A percentile compares a stretch with the other conserved stretches of the same genome.
phyloP scores from a whole-genome alignment of 2,329 filamentous ascomycete genomes.

The Orbilia ellipsospora region DNA sequence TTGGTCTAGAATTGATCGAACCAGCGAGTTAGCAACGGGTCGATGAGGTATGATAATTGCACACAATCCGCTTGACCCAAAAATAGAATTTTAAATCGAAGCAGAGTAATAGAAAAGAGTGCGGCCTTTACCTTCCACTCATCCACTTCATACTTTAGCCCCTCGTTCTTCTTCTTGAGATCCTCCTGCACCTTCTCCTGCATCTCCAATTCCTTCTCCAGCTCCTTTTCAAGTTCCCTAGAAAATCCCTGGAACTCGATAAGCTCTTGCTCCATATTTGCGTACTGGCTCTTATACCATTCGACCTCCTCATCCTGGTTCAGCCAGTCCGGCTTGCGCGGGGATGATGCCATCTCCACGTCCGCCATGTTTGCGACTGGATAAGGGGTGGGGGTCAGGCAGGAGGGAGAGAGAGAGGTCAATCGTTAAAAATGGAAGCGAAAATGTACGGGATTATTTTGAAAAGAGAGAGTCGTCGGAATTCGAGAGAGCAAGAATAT shows the following conservation, averaged over 20 bases:
- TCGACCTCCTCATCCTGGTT: slow-evolving; percentile 77
- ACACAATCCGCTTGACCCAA: too few species aligned
- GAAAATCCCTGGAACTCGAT: slow-evolving; percentile 92
- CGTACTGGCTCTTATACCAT: slow-evolving; percentile 98
- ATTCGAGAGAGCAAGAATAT: slow-evolving; percentile 16
- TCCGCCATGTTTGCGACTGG: slow-evolving; percentile 35
- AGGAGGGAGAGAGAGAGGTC: slow-evolving; percentile 5
- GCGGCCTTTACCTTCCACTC: slow-evolving; percentile 87
- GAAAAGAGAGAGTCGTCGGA: slow-evolving; percentile 29
- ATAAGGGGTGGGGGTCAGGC: not conserved
- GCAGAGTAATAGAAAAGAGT: too few species aligned
- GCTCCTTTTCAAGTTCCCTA: slow-evolving; percentile 89
- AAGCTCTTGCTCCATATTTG: slow-evolving; percentile 86
- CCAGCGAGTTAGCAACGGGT: slow-evolving; percentile 21
- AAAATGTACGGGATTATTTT: slow-evolving; percentile 15
- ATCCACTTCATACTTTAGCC: slow-evolving; percentile 86
- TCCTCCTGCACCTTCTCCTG: slow-evolving; percentile 91
- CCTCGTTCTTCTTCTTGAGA: slow-evolving; percentile 87
- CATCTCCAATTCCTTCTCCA: slow-evolving; percentile 95
- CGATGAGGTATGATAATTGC: too few species aligned
- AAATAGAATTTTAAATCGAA: too few species aligned
- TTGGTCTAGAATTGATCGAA: slow-evolving; percentile 75
- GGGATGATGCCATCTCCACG: slow-evolving; percentile 39
- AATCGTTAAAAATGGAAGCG: slow-evolving; percentile 6
- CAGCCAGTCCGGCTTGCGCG: slow-evolving; percentile 48